Evolutionary conservation across 306 rosid genomes (phyloP).

Genomic region (Carpinus fangiana): DNA sequence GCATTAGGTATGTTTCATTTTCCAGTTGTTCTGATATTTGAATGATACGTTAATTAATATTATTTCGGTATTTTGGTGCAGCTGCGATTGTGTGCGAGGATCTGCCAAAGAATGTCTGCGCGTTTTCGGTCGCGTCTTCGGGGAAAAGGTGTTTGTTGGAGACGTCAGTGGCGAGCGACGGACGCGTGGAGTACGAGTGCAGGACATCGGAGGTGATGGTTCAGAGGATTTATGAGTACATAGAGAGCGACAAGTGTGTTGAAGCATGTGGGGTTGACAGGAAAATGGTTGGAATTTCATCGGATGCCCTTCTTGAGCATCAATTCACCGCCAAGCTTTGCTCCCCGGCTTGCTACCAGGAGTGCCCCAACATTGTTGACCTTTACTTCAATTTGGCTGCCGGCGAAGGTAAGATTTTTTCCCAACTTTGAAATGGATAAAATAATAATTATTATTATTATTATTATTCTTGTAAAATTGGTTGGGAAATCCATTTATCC

Average conservation of each 20-base stretch:
- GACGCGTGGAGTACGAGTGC: slow-evolving; percentile 59
- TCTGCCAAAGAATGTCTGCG: slow-evolving; percentile 51
- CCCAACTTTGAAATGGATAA: too few relatives aligned
- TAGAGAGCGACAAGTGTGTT: slow-evolving; percentile 67
- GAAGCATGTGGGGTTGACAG: slow-evolving; percentile 75
- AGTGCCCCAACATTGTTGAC: slow-evolving; percentile 75
- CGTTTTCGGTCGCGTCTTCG: slow-evolving; percentile 78
- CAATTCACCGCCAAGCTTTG: slow-evolving; percentile 71
- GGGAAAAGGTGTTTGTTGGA: slow-evolving; percentile 84
- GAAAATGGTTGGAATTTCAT: slow-evolving; percentile 69
- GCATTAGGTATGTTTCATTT: too few relatives aligned
- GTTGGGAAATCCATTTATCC: too few relatives aligned
- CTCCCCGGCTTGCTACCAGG: slow-evolving; percentile 59
- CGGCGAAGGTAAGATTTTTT: slow-evolving; percentile 45
- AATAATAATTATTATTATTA: too few relatives aligned
- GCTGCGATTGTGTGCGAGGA: slow-evolving; percentile 70
- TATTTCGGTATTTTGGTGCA: neutral
- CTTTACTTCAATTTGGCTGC: slow-evolving; percentile 81
- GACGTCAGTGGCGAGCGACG: slow-evolving; percentile 41
- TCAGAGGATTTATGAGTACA: slow-evolving; percentile 63
- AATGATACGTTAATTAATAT: neutral
- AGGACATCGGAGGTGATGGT: slow-evolving; percentile 75
- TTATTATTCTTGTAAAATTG: too few relatives aligned
- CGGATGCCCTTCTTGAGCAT: slow-evolving; percentile 76
- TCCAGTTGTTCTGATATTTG: neutral